Evolutionary conservation across 495 filamentous ascomycete genomes (phyloP).

Genomic region (Rostrohypoxylon terebratum): DNA sequence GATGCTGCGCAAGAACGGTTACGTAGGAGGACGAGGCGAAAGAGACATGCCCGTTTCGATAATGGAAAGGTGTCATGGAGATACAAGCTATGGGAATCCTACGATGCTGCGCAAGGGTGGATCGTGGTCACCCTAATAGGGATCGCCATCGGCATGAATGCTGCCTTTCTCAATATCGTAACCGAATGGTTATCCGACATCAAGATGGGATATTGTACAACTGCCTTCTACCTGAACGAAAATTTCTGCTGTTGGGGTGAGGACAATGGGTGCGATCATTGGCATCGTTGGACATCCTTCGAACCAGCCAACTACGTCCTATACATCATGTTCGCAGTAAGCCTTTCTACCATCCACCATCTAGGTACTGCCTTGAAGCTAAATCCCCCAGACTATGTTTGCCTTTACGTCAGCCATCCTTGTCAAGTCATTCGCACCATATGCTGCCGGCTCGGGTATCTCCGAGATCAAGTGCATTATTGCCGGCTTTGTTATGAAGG

Average conservation of each 20-base stretch:
- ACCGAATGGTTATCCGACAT: constrained; percentile 98
- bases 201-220: constrained; percentile 93
- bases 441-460: constrained; percentile 96
- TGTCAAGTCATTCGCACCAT: constrained; percentile 94
- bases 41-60: constrained; percentile 79
- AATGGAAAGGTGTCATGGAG: constrained; percentile 81
- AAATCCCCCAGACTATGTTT: constrained; percentile 72
- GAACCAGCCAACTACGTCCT: constrained; percentile 85
- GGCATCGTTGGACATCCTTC: constrained; percentile 87
- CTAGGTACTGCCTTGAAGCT: not conserved
- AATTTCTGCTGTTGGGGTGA: constrained; percentile 99
- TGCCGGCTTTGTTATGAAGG: constrained; percentile 99
- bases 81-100: constrained; percentile 83
- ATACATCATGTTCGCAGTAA: constrained; percentile 89
- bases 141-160: constrained; percentile 90
- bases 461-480: constrained; percentile 99
- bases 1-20: constrained; percentile 93
- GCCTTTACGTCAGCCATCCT: constrained; percentile 83
- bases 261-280: constrained; percentile 88
- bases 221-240: constrained; percentile 97
- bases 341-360: constrained; percentile 30
- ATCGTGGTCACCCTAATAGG: constrained; percentile 97
- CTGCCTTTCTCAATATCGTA: constrained; percentile 92
- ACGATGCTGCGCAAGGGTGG: constrained; percentile 98
- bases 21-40: constrained; percentile 78